Percentiles rank a stretch among this genome's conserved stretches.
These are phyloP conservation scores for Uncinocarpus reesii DNA, from an alignment of 2,329 filamentous ascomycete species.

Conservation along the genomic window DNA sequence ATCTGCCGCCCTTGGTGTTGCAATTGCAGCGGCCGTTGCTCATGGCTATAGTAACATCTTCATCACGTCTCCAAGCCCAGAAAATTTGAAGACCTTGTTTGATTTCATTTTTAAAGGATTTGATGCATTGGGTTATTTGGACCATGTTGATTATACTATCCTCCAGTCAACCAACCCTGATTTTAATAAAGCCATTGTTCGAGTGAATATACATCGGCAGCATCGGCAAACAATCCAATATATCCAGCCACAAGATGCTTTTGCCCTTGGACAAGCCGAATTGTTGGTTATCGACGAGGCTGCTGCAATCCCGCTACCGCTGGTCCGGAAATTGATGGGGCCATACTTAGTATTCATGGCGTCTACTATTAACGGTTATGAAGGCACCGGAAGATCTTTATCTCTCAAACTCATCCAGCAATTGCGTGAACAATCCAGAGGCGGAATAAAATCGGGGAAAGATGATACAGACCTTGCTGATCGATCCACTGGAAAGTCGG, in stretches of 20 bases:
- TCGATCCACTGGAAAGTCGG: slow-evolving; percentile 62
- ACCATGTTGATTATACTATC: slow-evolving; percentile 95
- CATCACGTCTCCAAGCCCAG: slow-evolving; percentile 92
- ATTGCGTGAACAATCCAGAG: slow-evolving; percentile 80
- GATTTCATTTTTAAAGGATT: slow-evolving; percentile 99
- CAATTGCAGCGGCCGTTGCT: slow-evolving; percentile 84
- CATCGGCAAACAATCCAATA: slow-evolving; percentile 98
- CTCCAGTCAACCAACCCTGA: slow-evolving; percentile 97
- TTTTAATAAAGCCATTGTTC: slow-evolving; percentile 97
- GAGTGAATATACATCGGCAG: slow-evolving; percentile 88
- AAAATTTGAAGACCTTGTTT: slow-evolving; percentile 97
- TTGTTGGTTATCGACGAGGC: slow-evolving; percentile 94
- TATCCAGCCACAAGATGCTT: slow-evolving; percentile 90
- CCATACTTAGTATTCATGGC: slow-evolving; percentile 99
- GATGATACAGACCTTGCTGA: slow-evolving; percentile 61
- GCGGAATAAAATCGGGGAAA: slow-evolving; percentile 44
- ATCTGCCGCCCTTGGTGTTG: slow-evolving; percentile 88
- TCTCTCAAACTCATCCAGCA: slow-evolving; percentile 97
- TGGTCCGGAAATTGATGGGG: slow-evolving; percentile 89
- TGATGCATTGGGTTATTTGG: slow-evolving; percentile 82
- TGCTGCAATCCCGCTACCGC: slow-evolving; percentile 83
- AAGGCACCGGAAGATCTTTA: slow-evolving; percentile 87
- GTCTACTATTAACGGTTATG: slow-evolving; percentile 97
- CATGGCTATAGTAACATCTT: slow-evolving; percentile 99
- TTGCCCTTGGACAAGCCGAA: slow-evolving; percentile 90